These are phyloP conservation scores for Verbena officinalis DNA, from an alignment of 257 asterid species.

Conservation along the genomic window DNA sequence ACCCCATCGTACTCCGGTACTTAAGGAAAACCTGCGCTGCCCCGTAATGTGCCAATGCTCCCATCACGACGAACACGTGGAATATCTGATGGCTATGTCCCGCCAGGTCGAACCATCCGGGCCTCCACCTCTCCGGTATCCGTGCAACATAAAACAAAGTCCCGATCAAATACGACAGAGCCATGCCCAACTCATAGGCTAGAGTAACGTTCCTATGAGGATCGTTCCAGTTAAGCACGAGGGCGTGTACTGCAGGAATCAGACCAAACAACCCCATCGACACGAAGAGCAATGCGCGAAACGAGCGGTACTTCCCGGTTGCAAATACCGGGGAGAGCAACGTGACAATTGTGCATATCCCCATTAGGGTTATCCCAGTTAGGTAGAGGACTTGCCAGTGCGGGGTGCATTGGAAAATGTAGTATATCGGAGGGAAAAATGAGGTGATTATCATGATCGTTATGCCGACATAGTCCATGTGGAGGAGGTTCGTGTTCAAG, in stretches of 20 bases:
- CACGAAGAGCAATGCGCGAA: slow-evolving; percentile 72
- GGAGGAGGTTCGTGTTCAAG: slow-evolving; percentile 57
- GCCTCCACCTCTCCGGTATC: slow-evolving; percentile 85
- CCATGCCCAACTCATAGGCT: slow-evolving; percentile 77
- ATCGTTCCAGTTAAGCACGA: slow-evolving; percentile 65
- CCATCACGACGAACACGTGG: slow-evolving; percentile 83
- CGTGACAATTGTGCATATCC: slow-evolving; percentile 60
- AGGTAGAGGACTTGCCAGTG: slow-evolving; percentile 83
- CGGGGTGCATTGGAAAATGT: slow-evolving; percentile 84
- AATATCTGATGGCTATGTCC: slow-evolving; percentile 98
- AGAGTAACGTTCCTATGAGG: slow-evolving; percentile 65
- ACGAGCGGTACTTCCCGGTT: slow-evolving; percentile 54
- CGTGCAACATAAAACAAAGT: slow-evolving; percentile 68
- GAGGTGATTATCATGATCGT: slow-evolving; percentile 95
- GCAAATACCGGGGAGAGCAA: slow-evolving; percentile 73
- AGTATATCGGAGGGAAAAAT: slow-evolving; percentile 93
- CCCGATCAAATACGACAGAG: slow-evolving; percentile 66
- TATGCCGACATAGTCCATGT: slow-evolving; percentile 87
- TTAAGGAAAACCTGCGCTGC: slow-evolving; percentile 76
- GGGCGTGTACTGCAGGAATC: slow-evolving; percentile 72
- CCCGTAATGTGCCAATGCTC: slow-evolving; percentile 95
- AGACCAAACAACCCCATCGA: slow-evolving; percentile 91
- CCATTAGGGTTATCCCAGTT: slow-evolving; percentile 67
- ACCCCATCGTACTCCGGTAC: slow-evolving; percentile 51
- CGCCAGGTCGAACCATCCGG: slow-evolving; percentile 88